phyloP scores from a whole-genome alignment of 768 basidiomycete species.

The Leccinum incarnatum region DNA sequence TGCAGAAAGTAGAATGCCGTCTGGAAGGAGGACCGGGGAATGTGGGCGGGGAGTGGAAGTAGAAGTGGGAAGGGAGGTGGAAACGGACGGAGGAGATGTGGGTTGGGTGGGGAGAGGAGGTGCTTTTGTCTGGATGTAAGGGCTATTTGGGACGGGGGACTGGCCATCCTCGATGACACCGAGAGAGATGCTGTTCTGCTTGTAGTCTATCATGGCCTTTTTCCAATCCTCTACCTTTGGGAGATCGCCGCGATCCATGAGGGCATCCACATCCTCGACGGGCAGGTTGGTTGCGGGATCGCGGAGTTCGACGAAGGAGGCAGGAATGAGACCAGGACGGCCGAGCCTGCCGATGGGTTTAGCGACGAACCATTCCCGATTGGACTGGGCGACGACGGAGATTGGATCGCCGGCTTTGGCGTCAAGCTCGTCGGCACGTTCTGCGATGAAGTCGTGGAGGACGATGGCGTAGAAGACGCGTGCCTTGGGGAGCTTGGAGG shows the following conservation, averaged over 20 bases:
- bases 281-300: constrained; percentile 85
- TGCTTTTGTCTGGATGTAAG: constrained; percentile 31
- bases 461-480: constrained; percentile 93
- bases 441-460: constrained; percentile 93
- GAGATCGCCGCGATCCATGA: constrained; percentile 85
- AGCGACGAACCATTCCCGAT: constrained; percentile 99
- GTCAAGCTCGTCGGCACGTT: constrained; percentile 93
- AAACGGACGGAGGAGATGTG: constrained; percentile 6
- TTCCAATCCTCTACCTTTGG: constrained; percentile 99
- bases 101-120: constrained; percentile 11
- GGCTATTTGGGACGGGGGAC: constrained; percentile 43
- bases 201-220: constrained; percentile 90
- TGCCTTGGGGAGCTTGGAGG: constrained; percentile 38
- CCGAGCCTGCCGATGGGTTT: constrained; percentile 96
- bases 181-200: constrained; percentile 91
- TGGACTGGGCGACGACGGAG: constrained; percentile 98
- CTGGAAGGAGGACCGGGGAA: constrained; percentile 55
- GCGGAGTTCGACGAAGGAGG: constrained; percentile 94
- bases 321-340: constrained; percentile 94
- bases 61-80: not conserved
- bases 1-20: constrained; percentile 83
- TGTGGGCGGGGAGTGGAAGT: constrained; percentile 32
- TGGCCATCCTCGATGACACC: constrained; percentile 77
- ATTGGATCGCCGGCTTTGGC: constrained; percentile 92
- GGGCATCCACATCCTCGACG: constrained; percentile 66